phyloP scores from a whole-genome alignment of 2,329 filamentous ascomycete genomes.

The Alternaria consortialis region DNA sequence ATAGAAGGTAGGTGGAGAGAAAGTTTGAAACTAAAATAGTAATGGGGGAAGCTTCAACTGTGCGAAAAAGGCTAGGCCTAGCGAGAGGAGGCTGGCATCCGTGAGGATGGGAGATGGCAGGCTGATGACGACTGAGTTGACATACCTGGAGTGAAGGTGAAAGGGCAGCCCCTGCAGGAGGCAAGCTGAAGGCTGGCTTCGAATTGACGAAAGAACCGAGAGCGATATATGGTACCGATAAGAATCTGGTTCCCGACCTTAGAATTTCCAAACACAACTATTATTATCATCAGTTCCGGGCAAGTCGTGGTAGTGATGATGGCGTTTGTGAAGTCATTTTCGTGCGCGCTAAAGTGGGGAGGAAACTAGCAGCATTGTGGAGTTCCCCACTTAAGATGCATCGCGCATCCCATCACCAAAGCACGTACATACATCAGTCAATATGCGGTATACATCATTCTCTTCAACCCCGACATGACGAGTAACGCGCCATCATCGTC shows the following conservation, averaged over 20 bases:
- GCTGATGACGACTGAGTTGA: not conserved
- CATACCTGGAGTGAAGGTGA: slow-evolving; percentile 29
- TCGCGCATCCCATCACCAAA: slow-evolving; percentile 5
- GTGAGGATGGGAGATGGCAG: slow-evolving; percentile 10
- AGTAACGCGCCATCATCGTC: slow-evolving; percentile 24
- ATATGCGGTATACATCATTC: not conserved
- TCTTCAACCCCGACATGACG: slow-evolving; percentile 17
- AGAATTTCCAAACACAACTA: too few species aligned
- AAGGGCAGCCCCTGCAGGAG: slow-evolving; percentile 1
- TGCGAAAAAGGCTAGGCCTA: not conserved
- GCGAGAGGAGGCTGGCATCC: not conserved
- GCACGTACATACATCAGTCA: not conserved
- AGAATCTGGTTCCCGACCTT: too few species aligned
- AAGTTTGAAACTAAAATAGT: not conserved
- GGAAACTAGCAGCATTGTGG: slow-evolving; percentile 17
- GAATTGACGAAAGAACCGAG: too few species aligned
- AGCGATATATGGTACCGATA: not conserved
- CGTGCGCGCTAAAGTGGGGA: slow-evolving; percentile 24
- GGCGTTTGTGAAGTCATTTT: slow-evolving; percentile 19
- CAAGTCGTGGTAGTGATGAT: slow-evolving; percentile 12
- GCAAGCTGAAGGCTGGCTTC: not conserved
- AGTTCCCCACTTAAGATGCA: slow-evolving; percentile 19
- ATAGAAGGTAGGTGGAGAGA: not conserved
- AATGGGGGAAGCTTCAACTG: not conserved
- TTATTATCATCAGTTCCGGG: slow-evolving; percentile 11